Conservation (phyloP, 2,329 filamentous ascomycete genomes). For the Claviceps pazoutovae region DNA sequence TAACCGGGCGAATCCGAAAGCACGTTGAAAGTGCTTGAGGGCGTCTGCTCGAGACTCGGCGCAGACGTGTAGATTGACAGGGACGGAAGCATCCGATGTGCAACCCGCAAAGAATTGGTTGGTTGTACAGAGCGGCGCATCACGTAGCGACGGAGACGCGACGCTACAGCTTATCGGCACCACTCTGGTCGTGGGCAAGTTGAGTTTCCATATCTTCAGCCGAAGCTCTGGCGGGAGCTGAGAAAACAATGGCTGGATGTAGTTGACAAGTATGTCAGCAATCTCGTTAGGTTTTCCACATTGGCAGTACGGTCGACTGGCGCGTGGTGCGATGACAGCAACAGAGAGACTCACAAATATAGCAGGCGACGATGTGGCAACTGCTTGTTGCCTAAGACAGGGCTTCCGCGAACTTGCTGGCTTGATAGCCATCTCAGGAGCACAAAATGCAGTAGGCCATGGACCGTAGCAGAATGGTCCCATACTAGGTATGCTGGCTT, state of each 20-base stretch:
- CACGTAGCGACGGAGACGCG: constrained; percentile 13
- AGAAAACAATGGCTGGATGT: constrained; percentile 25
- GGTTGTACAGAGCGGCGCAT: constrained; percentile 1
- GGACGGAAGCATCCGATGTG: constrained; percentile 27
- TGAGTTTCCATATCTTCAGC: constrained; percentile 33
- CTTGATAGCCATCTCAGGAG: constrained; percentile 1
- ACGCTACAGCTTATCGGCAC: constrained; percentile 28
- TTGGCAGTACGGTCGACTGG: neutral
- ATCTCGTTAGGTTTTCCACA: neutral
- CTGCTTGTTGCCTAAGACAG: neutral
- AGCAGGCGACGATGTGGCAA: neutral
- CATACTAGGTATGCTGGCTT: neutral
- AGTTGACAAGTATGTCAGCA: neutral
- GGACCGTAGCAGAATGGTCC: constrained; percentile 4
- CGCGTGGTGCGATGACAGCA: neutral
- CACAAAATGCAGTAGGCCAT: constrained; percentile 1
- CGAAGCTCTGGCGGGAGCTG: constrained; percentile 32
- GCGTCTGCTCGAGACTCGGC: constrained; percentile 32
- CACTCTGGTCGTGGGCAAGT: constrained; percentile 27
- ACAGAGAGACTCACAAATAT: constrained; percentile 6
- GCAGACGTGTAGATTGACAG: constrained; percentile 31
- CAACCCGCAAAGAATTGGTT: constrained; percentile 19
- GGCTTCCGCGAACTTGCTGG: neutral
- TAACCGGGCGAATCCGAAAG: constrained; percentile 28
- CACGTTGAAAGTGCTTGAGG: constrained; percentile 24